Evolutionary conservation across 2,329 filamentous ascomycete species (phyloP).

Genomic region (Aspergillus arachidicola): DNA sequence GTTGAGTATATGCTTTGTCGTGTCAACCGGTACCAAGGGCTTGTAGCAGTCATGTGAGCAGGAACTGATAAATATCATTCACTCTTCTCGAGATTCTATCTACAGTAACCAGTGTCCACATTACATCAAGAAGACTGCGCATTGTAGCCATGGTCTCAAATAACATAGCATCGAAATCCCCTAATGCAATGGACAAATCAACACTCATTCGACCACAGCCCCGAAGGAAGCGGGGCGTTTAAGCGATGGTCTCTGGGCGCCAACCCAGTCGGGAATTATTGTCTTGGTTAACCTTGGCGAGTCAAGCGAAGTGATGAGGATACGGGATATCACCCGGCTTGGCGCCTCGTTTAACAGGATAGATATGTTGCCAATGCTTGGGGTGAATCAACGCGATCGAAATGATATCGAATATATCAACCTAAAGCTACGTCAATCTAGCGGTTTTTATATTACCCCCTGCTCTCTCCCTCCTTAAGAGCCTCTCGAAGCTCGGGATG

Average conservation of each 20-base stretch:
- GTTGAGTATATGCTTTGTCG: no score
- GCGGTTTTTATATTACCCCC: not conserved
- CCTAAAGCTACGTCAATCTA: not conserved
- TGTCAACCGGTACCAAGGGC: not conserved
- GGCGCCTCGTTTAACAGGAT: not conserved
- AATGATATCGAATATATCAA: not conserved
- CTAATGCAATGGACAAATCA: not conserved
- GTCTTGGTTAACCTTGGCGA: not conserved
- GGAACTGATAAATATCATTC: not conserved
- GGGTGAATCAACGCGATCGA: not conserved
- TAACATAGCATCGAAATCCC: not conserved
- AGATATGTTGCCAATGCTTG: not conserved
- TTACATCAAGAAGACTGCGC: no score
- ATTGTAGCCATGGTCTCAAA: not conserved
- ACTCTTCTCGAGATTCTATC: not conserved
- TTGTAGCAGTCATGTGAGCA: not conserved
- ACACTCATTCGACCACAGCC: not conserved
- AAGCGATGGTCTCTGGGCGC: conserved; percentile 12
- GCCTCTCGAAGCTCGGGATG: not conserved
- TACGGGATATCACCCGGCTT: not conserved
- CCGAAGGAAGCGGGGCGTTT: conserved; percentile 9
- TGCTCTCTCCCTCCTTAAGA: not conserved
- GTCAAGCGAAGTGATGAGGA: not conserved
- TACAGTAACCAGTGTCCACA: not conserved
- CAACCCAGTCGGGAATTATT: conserved; percentile 3